Percentiles rank a stretch among this genome's conserved stretches.
Conservation (phyloP, 2,329 filamentous ascomycete genomes). For the Cryphonectria naterciae region DNA sequence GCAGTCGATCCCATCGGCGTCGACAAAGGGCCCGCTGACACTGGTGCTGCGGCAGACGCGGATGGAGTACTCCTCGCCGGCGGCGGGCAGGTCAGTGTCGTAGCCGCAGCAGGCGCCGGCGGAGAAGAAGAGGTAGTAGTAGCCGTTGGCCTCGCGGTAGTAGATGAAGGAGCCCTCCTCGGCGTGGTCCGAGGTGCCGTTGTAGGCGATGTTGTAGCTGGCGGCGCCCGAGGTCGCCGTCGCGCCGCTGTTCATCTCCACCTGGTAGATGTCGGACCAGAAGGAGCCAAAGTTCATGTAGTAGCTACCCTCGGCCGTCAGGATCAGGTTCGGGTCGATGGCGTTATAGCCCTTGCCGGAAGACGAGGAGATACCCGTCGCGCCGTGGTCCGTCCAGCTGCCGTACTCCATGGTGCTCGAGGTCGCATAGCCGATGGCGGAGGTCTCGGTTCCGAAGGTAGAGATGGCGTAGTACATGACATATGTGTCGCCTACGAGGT, state of each 20-base stretch:
- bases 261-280: constrained; percentile 68
- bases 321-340: constrained; percentile 62
- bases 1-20: constrained; percentile 57
- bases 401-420: constrained; percentile 54
- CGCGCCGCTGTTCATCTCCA: constrained; percentile 47
- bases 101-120: constrained; percentile 66
- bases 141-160: constrained; percentile 49
- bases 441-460: constrained; percentile 62
- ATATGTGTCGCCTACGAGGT: constrained; percentile 59
- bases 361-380: constrained; percentile 54
- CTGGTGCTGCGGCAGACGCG: constrained; percentile 63
- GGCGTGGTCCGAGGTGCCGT: constrained; percentile 54
- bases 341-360: constrained; percentile 56
- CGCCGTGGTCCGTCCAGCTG: constrained; percentile 63
- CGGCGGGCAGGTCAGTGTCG: constrained; percentile 52
- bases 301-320: constrained; percentile 43
- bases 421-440: constrained; percentile 62
- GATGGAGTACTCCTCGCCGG: constrained; percentile 68
- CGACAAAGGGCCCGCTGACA: constrained; percentile 59
- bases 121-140: constrained; percentile 69
- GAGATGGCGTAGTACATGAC: constrained; percentile 71
- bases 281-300: constrained; percentile 69
- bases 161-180: constrained; percentile 62
- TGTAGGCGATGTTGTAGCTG: constrained; percentile 55
- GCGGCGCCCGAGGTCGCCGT: constrained; percentile 35